A percentile compares a stretch with the other conserved stretches of the same genome.
phyloP scores from a whole-genome alignment of 148 eudicot species.

The Silene uniflora region DNA sequence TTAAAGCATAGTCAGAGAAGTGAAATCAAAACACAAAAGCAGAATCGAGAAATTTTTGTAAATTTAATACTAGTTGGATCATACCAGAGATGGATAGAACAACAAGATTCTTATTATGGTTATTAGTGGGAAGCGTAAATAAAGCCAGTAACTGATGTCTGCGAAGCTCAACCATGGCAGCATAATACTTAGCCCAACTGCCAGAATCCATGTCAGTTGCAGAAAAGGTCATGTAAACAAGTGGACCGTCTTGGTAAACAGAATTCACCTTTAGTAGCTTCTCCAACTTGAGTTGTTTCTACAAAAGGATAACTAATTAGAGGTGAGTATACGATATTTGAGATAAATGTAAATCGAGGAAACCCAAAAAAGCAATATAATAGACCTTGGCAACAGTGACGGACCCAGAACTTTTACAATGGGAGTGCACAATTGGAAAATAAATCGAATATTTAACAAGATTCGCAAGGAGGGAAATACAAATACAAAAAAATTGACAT shows the following conservation, averaged over 20 bases:
- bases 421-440: too few relatives aligned
- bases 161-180: neutral
- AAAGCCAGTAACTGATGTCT: neutral
- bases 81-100: neutral
- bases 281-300: neutral
- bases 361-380: too few relatives aligned
- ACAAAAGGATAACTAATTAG: too few relatives aligned
- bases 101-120: neutral
- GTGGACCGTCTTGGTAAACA: neutral
- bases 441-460: too few relatives aligned
- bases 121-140: neutral
- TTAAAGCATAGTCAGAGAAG: neutral
- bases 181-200: neutral
- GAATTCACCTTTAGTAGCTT: neutral
- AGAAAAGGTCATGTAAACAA: neutral
- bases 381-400: too few relatives aligned
- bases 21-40: too few relatives aligned
- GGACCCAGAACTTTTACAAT: too few relatives aligned
- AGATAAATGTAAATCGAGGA: too few relatives aligned
- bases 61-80: neutral
- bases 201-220: neutral
- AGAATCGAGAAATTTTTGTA: too few relatives aligned
- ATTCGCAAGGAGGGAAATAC: too few relatives aligned
- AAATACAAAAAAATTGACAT: too few relatives aligned
- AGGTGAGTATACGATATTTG: too few relatives aligned